phyloP scores from a whole-genome alignment of 2,329 filamentous ascomycete genomes.

The Pyrenophora seminiperda region DNA sequence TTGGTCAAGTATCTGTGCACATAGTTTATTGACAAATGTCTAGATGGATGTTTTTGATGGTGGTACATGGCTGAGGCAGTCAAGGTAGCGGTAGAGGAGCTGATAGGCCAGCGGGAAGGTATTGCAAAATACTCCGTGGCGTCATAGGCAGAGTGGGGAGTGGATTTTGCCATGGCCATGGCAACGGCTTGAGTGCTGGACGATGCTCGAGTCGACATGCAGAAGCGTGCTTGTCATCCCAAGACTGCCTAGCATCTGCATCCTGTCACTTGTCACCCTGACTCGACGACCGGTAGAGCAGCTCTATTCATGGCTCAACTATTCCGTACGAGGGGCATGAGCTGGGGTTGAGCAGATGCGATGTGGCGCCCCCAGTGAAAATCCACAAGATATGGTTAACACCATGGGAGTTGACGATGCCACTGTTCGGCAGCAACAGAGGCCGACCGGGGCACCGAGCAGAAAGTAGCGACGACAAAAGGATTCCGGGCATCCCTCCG shows the following conservation, averaged over 20 bases:
- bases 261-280: conserved; percentile 31
- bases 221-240: neutral
- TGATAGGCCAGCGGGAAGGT: conserved; percentile 13
- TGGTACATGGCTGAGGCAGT: conserved; percentile 23
- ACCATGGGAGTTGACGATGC: neutral
- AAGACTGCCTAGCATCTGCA: conserved; percentile 3
- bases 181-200: neutral
- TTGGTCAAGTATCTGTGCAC: conserved; percentile 7
- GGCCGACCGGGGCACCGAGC: conserved; percentile 11
- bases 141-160: neutral
- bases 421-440: conserved; percentile 12
- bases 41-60: conserved; percentile 9
- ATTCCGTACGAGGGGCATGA: neutral
- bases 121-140: conserved; percentile 1
- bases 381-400: neutral
- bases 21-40: conserved; percentile 32
- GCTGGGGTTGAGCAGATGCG: too few species aligned
- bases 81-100: conserved; percentile 10
- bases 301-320: conserved; percentile 2
- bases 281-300: conserved; percentile 17
- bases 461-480: conserved; percentile 8
- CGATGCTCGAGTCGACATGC: neutral
- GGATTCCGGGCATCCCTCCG: conserved; percentile 15
- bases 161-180: neutral
- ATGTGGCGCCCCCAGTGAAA: neutral